phyloP scores from a whole-genome alignment of 83 land plant species.

The Picea abies region DNA sequence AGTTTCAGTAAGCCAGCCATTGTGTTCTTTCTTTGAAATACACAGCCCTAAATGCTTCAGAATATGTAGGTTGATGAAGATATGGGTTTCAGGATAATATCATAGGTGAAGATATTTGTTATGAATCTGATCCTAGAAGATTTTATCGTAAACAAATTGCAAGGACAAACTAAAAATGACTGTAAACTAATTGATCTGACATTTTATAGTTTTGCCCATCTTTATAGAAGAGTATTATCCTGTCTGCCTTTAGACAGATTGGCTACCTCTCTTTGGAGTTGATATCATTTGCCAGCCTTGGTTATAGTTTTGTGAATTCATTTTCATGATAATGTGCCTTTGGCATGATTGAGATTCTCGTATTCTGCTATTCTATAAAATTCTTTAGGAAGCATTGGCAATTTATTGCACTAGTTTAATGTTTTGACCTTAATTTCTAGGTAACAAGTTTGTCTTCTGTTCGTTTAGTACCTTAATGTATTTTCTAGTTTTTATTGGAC shows the following conservation, averaged over 20 bases:
- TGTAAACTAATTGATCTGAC: no score
- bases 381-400: background rate
- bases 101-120: no score
- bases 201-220: no score
- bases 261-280: background rate
- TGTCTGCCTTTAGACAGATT: background rate
- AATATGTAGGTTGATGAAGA: no score
- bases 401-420: background rate
- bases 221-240: no score
- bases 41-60: no score
- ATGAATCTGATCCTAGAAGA: no score
- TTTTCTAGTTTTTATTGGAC: background rate
- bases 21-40: no score
- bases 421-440: background rate
- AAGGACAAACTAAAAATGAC: no score
- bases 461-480: background rate
- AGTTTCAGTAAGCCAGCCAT: no score
- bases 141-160: no score
- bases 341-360: background rate
- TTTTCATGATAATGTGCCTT: background rate
- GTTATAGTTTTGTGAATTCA: background rate
- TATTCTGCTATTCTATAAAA: background rate
- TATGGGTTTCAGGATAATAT: no score
- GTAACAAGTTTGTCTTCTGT: background rate
- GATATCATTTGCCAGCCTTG: background rate